Conservation (phyloP, 2,329 filamentous ascomycete genomes). For the Plectosphaerella sp. region DNA sequence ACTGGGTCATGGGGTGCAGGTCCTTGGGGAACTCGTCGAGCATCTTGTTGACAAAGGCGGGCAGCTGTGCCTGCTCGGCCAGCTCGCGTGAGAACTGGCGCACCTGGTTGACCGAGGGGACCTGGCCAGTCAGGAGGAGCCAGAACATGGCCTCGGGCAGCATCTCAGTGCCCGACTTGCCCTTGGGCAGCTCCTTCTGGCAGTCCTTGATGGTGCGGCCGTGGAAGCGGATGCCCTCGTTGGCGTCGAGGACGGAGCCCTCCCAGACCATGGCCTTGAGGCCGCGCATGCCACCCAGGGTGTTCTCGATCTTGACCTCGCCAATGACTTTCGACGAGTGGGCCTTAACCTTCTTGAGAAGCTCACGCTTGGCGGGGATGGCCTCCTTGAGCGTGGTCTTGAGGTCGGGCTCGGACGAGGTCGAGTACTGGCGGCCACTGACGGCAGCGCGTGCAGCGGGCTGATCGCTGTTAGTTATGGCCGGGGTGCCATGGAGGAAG, state of each 20-base stretch:
- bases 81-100: constrained; percentile 80
- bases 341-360: constrained; percentile 89
- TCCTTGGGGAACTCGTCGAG: constrained; percentile 84
- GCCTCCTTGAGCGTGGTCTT: constrained; percentile 79
- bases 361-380: constrained; percentile 89
- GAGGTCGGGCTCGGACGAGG: constrained; percentile 77
- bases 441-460: constrained; percentile 21
- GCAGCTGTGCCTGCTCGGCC: constrained; percentile 79
- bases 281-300: constrained; percentile 93
- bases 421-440: constrained; percentile 50
- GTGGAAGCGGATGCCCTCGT: constrained; percentile 98
- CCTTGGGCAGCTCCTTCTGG: constrained; percentile 89
- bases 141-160: constrained; percentile 99
- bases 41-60: constrained; percentile 79
- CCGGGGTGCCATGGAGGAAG: not conserved
- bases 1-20: constrained; percentile 97
- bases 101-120: constrained; percentile 78
- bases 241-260: constrained; percentile 90
- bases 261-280: constrained; percentile 99
- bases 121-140: constrained; percentile 89
- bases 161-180: constrained; percentile 90
- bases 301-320: constrained; percentile 90
- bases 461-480: constrained; percentile 5
- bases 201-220: constrained; percentile 98
- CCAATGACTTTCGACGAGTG: constrained; percentile 79